These are phyloP conservation scores for Mortierella sp. DNA, from an alignment of 371 early-diverging fungal species.

Conservation along the genomic window DNA sequence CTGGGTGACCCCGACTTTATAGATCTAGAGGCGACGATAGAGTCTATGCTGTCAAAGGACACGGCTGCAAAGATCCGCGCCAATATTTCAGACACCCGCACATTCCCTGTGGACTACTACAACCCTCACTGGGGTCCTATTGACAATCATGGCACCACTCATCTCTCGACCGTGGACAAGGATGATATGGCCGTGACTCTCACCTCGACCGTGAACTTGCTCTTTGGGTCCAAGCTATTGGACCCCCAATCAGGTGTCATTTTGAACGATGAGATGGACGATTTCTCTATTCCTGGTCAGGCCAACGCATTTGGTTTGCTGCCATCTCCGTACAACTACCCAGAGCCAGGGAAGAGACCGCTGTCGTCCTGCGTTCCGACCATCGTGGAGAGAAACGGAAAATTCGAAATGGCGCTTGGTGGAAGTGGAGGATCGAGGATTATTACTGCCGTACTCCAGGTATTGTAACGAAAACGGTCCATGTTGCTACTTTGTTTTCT, in stretches of 20 bases:
- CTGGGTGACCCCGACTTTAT: conserved; percentile 87
- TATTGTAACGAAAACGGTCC: conserved; percentile 28
- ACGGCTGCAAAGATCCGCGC: conserved; percentile 72
- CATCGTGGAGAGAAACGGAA: conserved; percentile 81
- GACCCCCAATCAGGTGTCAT: conserved; percentile 96
- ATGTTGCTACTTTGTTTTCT: not conserved
- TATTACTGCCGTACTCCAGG: conserved; percentile 85
- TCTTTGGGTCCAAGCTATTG: conserved; percentile 95
- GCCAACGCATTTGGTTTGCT: conserved; percentile 88
- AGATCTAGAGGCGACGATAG: conserved; percentile 60
- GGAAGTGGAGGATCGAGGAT: conserved; percentile 97
- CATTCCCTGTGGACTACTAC: conserved; percentile 78
- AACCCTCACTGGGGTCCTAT: conserved; percentile 79
- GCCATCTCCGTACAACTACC: conserved; percentile 88
- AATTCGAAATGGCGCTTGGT: conserved; percentile 85
- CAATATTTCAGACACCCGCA: conserved; percentile 71
- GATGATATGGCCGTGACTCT: conserved; percentile 89
- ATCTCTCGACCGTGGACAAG: conserved; percentile 91
- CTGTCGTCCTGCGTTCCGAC: conserved; percentile 91
- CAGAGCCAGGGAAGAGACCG: conserved; percentile 92
- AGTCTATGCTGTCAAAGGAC: conserved; percentile 76
- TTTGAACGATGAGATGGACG: conserved; percentile 98
- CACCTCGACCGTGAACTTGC: conserved; percentile 95
- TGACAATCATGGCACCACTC: conserved; percentile 97
- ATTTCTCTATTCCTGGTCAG: conserved; percentile 92